These are phyloP conservation scores for Xylaria sp. DNA, from an alignment of 2,329 filamentous ascomycete species.

Conservation along the genomic window DNA sequence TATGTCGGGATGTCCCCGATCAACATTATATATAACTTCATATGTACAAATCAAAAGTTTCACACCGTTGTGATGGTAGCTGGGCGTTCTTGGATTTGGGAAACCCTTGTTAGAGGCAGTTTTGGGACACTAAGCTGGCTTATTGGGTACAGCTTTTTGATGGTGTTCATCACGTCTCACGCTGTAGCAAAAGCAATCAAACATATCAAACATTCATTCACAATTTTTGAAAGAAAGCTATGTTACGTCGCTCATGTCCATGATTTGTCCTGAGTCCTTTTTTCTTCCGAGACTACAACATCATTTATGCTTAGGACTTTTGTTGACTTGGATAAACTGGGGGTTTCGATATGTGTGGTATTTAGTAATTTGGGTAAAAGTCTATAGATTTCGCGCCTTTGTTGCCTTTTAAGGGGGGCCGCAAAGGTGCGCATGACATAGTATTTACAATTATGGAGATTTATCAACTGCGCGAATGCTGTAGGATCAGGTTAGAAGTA, in stretches of 20 bases:
- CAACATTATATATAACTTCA: conserved; percentile 32
- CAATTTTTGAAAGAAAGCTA: neutral
- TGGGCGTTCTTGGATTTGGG: conserved; percentile 33
- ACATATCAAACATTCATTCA: conserved; percentile 10
- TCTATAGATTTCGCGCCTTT: too few species aligned
- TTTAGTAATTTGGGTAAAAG: neutral
- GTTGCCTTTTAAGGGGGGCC: neutral
- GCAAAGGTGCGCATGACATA: too few species aligned
- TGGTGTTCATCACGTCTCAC: conserved; percentile 7
- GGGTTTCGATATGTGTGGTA: neutral
- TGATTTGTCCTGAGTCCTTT: neutral
- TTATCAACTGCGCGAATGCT: neutral
- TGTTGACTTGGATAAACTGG: neutral
- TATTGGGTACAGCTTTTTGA: neutral
- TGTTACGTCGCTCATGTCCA: neutral
- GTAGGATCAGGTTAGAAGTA: neutral
- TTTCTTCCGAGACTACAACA: neutral
- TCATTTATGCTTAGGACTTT: neutral
- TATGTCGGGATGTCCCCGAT: neutral
- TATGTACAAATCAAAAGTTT: conserved; percentile 36
- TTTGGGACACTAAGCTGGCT: neutral
- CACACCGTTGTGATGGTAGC: conserved; percentile 27
- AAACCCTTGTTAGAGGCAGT: conserved; percentile 1
- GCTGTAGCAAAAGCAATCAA: conserved; percentile 22
- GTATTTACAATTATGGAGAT: too few species aligned